Conservation (phyloP, 2,329 filamentous ascomycete genomes). For the Verticillium albo-atrum region DNA sequence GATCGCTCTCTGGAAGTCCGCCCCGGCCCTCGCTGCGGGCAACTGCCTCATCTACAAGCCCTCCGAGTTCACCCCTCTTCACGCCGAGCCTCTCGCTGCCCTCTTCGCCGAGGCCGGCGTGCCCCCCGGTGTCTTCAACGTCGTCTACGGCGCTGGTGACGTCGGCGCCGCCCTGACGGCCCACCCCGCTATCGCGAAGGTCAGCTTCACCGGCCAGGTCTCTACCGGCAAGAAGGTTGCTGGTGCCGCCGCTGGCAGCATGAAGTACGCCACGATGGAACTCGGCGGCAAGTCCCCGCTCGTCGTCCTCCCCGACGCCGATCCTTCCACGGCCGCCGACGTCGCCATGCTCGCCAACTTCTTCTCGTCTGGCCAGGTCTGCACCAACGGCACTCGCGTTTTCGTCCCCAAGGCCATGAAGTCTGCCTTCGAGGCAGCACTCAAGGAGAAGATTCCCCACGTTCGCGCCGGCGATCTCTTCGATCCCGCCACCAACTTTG, state of each 20-base stretch:
- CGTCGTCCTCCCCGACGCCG: conserved; percentile 74
- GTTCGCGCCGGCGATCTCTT: conserved; percentile 74
- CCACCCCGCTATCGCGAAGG: conserved; percentile 73
- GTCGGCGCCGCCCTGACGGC: conserved; percentile 71
- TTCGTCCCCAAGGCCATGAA: conserved; percentile 70
- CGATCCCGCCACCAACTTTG: conserved; percentile 73
- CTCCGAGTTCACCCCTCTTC: conserved; percentile 82
- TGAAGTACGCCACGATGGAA: conserved; percentile 94
- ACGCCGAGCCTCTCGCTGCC: conserved; percentile 69
- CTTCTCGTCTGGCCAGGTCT: conserved; percentile 86
- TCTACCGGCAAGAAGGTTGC: conserved; percentile 80
- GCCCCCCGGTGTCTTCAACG: conserved; percentile 80
- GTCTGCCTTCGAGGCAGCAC: conserved; percentile 59
- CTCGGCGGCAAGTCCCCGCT: conserved; percentile 82
- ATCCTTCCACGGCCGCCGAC: conserved; percentile 76
- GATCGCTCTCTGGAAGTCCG: conserved; percentile 87
- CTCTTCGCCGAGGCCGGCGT: conserved; percentile 76
- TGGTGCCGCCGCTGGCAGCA: conserved; percentile 65
- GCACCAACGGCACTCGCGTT: conserved; percentile 86
- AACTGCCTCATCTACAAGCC: conserved; percentile 93
- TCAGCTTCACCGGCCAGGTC: conserved; percentile 87
- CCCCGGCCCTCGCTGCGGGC: conserved; percentile 77
- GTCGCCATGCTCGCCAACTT: conserved; percentile 94
- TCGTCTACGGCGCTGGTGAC: conserved; percentile 75
- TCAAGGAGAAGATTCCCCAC: conserved; percentile 71